Percentiles rank a stretch among this genome's conserved stretches.
Evolutionary conservation across 495 filamentous ascomycete species (phyloP).

Genomic region (Penicillium macrosclerotiorum): DNA sequence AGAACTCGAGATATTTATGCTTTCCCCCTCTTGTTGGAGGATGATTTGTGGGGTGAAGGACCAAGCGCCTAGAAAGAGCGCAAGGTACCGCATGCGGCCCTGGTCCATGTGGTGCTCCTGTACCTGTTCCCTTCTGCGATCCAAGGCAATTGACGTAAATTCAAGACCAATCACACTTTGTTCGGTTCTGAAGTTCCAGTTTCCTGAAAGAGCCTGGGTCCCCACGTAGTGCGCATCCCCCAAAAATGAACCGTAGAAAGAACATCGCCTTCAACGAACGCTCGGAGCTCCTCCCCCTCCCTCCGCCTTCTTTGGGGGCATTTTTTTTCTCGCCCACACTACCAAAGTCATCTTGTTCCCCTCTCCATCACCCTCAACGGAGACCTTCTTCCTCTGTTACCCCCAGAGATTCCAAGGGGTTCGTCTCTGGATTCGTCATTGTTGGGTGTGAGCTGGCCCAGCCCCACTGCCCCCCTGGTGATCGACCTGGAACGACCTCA

Average conservation of each 20-base stretch:
- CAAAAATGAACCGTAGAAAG: neutral
- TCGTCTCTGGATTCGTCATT: neutral
- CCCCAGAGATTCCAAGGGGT: neutral
- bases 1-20: slow-evolving; percentile 1
- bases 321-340: neutral
- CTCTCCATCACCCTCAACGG: neutral
- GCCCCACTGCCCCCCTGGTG: slow-evolving; percentile 30
- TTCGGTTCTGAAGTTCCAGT: neutral
- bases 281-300: slow-evolving; percentile 6
- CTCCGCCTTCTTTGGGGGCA: slow-evolving; percentile 6
- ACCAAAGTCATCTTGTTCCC: neutral
- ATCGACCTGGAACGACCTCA: slow-evolving; percentile 31
- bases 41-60: slow-evolving; percentile 21
- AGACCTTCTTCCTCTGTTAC: neutral
- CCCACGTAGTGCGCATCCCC: slow-evolving; percentile 4
- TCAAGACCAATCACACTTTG: neutral
- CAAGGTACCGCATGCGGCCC: neutral
- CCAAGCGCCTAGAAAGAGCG: slow-evolving; percentile 15
- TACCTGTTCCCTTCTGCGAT: neutral
- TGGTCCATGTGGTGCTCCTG: slow-evolving; percentile 8
- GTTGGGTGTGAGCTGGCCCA: neutral
- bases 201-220: neutral
- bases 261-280: neutral
- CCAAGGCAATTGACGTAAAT: slow-evolving; percentile 11
- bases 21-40: neutral